These are phyloP conservation scores for Fomes fomentarius DNA, from an alignment of 1,284 basidiomycete genomes.

Conservation along the genomic window DNA sequence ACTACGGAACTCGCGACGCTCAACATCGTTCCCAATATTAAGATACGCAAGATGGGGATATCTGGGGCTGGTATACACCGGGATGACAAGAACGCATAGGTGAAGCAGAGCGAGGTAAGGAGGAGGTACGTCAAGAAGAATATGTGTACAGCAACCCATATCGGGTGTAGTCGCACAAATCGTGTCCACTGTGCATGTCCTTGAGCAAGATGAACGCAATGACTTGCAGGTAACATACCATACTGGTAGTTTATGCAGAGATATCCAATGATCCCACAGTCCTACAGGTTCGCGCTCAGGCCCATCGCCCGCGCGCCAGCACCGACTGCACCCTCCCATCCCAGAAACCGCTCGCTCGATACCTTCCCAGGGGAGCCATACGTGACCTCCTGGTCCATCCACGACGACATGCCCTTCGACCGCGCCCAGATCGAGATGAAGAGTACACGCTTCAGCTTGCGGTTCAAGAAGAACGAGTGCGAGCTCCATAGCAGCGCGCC, in stretches of 20 bases:
- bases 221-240: background rate
- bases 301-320: constrained; percentile 79
- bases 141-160: too few relatives aligned
- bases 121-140: too few relatives aligned
- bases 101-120: background rate
- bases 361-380: constrained; percentile 37
- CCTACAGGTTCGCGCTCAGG: constrained; percentile 36
- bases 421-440: constrained; percentile 96
- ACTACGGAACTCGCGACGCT: constrained; percentile 21
- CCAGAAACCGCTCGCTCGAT: constrained; percentile 62
- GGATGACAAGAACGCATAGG: constrained; percentile 9
- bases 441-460: constrained; percentile 90
- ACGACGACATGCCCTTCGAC: constrained; percentile 62
- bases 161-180: background rate
- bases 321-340: constrained; percentile 75
- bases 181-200: background rate
- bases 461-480: constrained; percentile 97
- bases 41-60: constrained; percentile 14
- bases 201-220: background rate
- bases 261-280: too few relatives aligned
- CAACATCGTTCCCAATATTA: constrained; percentile 23
- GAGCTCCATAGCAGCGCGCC: constrained; percentile 96
- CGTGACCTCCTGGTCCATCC: constrained; percentile 48
- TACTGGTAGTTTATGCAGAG: too few relatives aligned
- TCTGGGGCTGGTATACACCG: constrained; percentile 12